These are phyloP conservation scores for Aspergillus sparsus DNA, from an alignment of 495 filamentous ascomycete genomes.

Conservation along the genomic window DNA sequence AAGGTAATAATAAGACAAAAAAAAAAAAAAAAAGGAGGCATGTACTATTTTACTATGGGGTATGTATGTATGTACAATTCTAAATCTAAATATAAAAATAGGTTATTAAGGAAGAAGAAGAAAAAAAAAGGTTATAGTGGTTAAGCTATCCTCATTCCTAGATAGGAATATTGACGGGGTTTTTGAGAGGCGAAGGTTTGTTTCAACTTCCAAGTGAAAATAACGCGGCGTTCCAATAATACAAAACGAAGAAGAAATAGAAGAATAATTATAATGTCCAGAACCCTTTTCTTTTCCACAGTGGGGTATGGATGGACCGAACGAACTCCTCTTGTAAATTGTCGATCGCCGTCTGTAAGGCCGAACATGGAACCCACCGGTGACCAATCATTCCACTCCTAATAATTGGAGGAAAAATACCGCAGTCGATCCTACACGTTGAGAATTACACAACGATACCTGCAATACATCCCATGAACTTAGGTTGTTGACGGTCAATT, in stretches of 20 bases:
- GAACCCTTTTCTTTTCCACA: no score
- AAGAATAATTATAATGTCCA: no score
- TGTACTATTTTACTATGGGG: no score
- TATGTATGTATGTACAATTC: no score
- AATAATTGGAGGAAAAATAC: not conserved
- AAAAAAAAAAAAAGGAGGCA: no score
- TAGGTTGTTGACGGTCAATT: slow-evolving; percentile 4
- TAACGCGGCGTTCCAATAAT: no score
- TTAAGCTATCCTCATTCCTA: no score
- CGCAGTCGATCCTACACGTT: slow-evolving; percentile 1
- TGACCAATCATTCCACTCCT: not conserved
- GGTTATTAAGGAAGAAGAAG: not conserved
- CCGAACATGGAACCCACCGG: slow-evolving; percentile 13
- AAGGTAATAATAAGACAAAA: no score
- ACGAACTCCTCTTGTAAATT: slow-evolving; percentile 1
- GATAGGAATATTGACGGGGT: no score
- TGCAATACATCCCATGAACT: not conserved
- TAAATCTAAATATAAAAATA: not conserved
- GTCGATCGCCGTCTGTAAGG: slow-evolving; percentile 9
- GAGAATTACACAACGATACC: slow-evolving; percentile 1
- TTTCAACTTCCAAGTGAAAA: no score
- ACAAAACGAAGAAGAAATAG: no score
- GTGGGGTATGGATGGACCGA: not conserved
- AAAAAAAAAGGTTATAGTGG: not conserved
- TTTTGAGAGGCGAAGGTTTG: no score